Base-by-base conservation (phyloP, 495 filamentous ascomycete genomes). In the Hypoxylon rickii region DNA sequence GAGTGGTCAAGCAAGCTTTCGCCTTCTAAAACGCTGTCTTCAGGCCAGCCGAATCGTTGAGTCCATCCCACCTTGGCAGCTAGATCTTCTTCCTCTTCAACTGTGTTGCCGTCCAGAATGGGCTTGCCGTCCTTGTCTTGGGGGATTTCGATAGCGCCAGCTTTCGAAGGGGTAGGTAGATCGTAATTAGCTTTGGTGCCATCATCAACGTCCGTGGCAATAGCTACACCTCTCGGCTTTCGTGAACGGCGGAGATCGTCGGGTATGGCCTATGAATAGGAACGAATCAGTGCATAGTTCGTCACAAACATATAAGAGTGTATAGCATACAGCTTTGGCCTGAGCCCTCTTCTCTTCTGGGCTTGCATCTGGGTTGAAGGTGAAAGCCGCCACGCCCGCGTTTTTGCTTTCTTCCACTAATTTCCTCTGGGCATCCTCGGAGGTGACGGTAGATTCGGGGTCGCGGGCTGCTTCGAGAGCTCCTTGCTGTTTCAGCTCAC, bases 321-420 rank as follows among this genome's bases (percentile, higher is more conserved):
- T 21, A 22, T 24, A 33, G 82, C 87, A 48, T 82, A 97, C 94
- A 58, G 86, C 82, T 80, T 80, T 79, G 3, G 87, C 86, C 55
- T 88, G 86, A 18, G 87, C 87, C 40, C 82, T 85, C 76, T 97
- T 97, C 65, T 92, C 81, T 70, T 90, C 89, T 0, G 89, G 81
- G 15, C 81, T 85, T 19, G 92, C 92, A 76, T 96, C 67, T 2
- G 94, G 90, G 67, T 97, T 80, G 73, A 97, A 97, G 63, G 87
- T 83, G 69, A 86, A 91, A 44, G 90, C 93, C 7, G 84, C 76
- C 2, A 84, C 80, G 16, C 94, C 94, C 12, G 86, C 86, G 61
- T 86, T 85, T 64, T 79, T 83, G 58, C 86, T 86, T 68, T 96
- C 87, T 4, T 86, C 78, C 20, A 93, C 79, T 37, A 96, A 73